Base-by-base conservation (phyloP, 2,329 filamentous ascomycete species). In the Graphilbum fragrans region DNA sequence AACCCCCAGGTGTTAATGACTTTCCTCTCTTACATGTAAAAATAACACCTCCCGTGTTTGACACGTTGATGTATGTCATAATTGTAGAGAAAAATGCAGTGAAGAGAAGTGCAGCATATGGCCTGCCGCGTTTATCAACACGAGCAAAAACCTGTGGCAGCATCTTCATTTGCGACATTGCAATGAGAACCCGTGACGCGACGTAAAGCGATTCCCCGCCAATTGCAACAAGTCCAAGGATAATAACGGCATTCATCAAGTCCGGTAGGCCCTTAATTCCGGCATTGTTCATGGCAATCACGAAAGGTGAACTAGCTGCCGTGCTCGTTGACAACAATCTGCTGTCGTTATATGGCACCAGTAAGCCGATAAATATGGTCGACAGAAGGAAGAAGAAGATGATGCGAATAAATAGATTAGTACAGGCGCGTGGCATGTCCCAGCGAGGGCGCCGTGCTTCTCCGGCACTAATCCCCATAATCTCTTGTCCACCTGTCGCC, bases 1-100 rank as follows among this genome's bases (percentile, higher is more conserved):
- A n/a, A n/a, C n/a, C n/a, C n/a, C n/a, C n/a, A n/a, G n/a, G n/a
- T n/a, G n/a, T n/a, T n/a, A n/a, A n/a, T n/a, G n/a, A n/a, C n/a
- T n/a, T n/a, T n/a, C n/a, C n/a, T n/a, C n/a, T n/a, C 25, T 29
- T 14, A 29, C 31, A 39, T 20, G 38, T 39, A 18, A 39, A 34
- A n/a, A 39, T 35, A 20, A 34, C 19, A 7, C 21, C 35, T 11
- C 35, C 35, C 3, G 35, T 37, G 35, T 37, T 25, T 11, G 35
- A 37, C 12, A 16, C 11, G 21, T 37, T 37, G 16, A 37, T 37
- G 35, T 37, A 37, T 6, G 35, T 37, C 35, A 37, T 23, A 22
- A 25, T 37, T 14, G 19, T 37, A 14, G 35, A 23, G 11, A 37
- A 23, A n/a, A 37, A 10, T 7, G 18, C 22, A 7, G 35, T 37